Conservation (phyloP, 2,329 filamentous ascomycete genomes). For the Aspergillus unguis region DNA sequence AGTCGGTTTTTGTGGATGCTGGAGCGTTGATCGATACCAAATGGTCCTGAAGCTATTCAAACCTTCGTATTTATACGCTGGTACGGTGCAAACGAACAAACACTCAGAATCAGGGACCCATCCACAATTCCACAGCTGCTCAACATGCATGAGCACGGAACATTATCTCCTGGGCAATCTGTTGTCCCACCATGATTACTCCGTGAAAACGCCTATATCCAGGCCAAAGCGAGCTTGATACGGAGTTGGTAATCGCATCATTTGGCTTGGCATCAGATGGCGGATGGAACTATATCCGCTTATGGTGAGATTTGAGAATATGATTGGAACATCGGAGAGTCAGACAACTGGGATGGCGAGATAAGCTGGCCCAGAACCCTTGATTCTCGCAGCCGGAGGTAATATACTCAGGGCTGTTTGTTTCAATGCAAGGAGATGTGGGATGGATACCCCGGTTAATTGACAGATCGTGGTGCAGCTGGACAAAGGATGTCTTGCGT, state of each 20-base stretch:
- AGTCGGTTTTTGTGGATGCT: no score
- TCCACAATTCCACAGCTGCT: not conserved
- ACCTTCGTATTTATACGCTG: no score
- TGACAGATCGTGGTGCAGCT: not conserved
- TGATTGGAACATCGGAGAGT: not conserved
- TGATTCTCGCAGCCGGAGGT: not conserved
- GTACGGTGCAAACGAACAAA: not conserved
- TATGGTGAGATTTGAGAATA: slow-evolving; percentile 3
- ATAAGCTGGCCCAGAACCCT: not conserved
- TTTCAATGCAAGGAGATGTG: not conserved
- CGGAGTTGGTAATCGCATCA: slow-evolving; percentile 12
- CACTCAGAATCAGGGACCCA: not conserved
- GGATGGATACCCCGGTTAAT: not conserved
- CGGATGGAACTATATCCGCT: not conserved
- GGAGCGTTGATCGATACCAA: no score
- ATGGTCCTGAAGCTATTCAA: no score
- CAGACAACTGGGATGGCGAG: not conserved
- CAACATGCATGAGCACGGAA: slow-evolving; percentile 5
- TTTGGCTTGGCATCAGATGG: slow-evolving; percentile 21
- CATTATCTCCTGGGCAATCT: slow-evolving; percentile 1
- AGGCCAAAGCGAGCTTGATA: not conserved
- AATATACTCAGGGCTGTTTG: not conserved
- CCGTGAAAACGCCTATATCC: not conserved
- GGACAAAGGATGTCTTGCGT: not conserved
- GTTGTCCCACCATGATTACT: not conserved